A percentile compares a stretch with the other conserved stretches of the same genome.
Conservation (phyloP, 1,139 yeast genomes). For the Saccharomyces hybrid region DNA sequence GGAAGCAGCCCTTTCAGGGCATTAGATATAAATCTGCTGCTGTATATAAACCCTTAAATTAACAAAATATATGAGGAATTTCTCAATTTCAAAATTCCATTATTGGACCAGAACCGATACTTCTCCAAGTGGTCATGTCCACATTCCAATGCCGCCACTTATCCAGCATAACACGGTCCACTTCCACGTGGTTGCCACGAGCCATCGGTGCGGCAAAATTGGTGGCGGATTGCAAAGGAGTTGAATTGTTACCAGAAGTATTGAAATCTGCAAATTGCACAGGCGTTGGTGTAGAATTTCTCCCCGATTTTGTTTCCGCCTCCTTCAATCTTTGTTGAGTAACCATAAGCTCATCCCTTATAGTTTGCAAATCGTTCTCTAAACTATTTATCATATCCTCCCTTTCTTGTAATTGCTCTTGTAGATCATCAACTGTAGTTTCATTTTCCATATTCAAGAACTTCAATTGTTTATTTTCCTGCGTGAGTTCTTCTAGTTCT, state of each 20-base stretch:
- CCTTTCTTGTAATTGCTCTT: constrained; percentile 31
- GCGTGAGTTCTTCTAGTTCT: constrained; percentile 29
- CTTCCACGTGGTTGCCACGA: constrained; percentile 7
- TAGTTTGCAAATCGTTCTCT: constrained; percentile 20
- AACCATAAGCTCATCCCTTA: constrained; percentile 18
- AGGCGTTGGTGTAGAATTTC: constrained; percentile 15
- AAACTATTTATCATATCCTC: constrained; percentile 28
- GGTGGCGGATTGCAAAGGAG: constrained; percentile 3
- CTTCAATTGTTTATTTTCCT: constrained; percentile 34
- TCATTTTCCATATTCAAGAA: constrained; percentile 43
- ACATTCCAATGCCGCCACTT: constrained; percentile 83
- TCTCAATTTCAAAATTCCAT: constrained; percentile 37
- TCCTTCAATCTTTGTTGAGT: constrained; percentile 15
- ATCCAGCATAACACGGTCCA: constrained; percentile 34
- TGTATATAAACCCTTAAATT: constrained; percentile 2
- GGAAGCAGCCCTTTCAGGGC: background rate
- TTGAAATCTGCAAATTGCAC: constrained; percentile 15
- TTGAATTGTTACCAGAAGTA: constrained; percentile 1
- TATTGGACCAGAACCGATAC: constrained; percentile 53
- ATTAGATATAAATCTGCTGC: constrained; percentile 2
- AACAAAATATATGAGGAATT: background rate
- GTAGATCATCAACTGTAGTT: constrained; percentile 36
- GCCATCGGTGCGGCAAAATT: background rate
- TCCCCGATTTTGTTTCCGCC: constrained; percentile 16
- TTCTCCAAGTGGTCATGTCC: constrained; percentile 78